These are phyloP conservation scores for Fragilaria crotonensis DNA, from an alignment of 108 stramenopile species.

Conservation along the genomic window DNA sequence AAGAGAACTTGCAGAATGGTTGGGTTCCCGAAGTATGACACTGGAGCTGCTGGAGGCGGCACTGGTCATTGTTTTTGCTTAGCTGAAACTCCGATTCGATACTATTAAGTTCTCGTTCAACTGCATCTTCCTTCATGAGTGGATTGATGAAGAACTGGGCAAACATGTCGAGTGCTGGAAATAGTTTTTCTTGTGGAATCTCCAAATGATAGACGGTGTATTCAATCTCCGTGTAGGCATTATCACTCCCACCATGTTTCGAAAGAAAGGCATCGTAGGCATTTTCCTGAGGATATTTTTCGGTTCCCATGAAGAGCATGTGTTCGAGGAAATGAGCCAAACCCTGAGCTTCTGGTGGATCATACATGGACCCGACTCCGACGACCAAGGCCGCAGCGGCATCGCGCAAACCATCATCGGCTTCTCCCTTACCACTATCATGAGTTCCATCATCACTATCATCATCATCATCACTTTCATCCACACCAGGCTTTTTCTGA, in stretches of 20 bases:
- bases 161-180: conserved; percentile 90
- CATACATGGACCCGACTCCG: conserved; percentile 84
- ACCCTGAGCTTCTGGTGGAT: conserved; percentile 86
- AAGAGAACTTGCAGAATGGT: conserved; percentile 58
- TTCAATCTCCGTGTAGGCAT: conserved; percentile 94
- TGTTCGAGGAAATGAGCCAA: conserved; percentile 93
- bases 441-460: conserved; percentile 34
- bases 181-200: conserved; percentile 78
- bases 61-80: conserved; percentile 67
- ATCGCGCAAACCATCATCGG: conserved; percentile 46
- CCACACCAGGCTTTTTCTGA: conserved; percentile 8
- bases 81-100: conserved; percentile 95
- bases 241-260: conserved; percentile 88
- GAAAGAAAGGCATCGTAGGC: conserved; percentile 75
- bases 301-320: conserved; percentile 94
- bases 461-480: conserved; percentile 18
- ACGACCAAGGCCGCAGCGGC: conserved; percentile 93
- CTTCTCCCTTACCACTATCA: conserved; percentile 21
- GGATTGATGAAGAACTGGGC: conserved; percentile 90
- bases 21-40: conserved; percentile 52
- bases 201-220: conserved; percentile 91
- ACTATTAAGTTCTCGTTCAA: conserved; percentile 91
- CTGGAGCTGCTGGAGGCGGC: conserved; percentile 65
- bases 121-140: conserved; percentile 66
- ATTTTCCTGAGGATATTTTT: conserved; percentile 88